Evolutionary conservation across 108 stramenopile species (phyloP).

Genomic region (Skeletonema costatum): DNA sequence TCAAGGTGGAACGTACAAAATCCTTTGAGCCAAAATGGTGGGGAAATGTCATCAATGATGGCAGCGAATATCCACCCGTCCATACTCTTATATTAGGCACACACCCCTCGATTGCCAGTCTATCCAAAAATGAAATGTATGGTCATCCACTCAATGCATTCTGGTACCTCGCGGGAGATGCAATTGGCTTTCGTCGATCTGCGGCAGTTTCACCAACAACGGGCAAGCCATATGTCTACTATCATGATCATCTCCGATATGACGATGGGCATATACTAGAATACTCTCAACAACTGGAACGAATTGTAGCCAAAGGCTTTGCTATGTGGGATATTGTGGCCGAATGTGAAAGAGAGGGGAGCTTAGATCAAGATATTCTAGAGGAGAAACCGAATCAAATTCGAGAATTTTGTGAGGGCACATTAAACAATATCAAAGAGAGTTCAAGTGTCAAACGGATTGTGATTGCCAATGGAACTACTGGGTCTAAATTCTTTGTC

Average conservation of each 20-base stretch:
- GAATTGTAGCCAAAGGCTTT: conserved; percentile 64
- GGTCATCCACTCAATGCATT: conserved; percentile 79
- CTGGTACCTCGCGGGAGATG: conserved; percentile 88
- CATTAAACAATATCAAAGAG: conserved; percentile 13
- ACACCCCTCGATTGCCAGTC: conserved; percentile 64
- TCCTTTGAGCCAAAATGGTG: conserved; percentile 50
- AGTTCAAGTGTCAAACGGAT: conserved; percentile 61
- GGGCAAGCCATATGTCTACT: conserved; percentile 60
- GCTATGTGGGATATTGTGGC: conserved; percentile 83
- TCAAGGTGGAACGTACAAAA: conserved; percentile 15
- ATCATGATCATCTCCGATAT: conserved; percentile 56
- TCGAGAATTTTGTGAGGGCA: conserved; percentile 54
- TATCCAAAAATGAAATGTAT: conserved; percentile 61
- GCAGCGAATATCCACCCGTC: conserved; percentile 30
- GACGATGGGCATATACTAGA: conserved; percentile 53
- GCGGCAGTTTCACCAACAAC: conserved; percentile 42
- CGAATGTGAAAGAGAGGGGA: conserved; percentile 59
- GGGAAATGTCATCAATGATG: conserved; percentile 28
- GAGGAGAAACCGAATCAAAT: conserved; percentile 69
- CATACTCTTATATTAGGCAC: conserved; percentile 86
- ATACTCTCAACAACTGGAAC: conserved; percentile 63
- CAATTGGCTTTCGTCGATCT: conserved; percentile 71
- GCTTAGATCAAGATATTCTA: conserved; percentile 67
- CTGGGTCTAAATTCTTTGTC: conserved; percentile 53
- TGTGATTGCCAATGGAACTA: conserved; percentile 79